Conservation (phyloP, 169 alveolate genomes). For the Plasmodium yoelii region DNA sequence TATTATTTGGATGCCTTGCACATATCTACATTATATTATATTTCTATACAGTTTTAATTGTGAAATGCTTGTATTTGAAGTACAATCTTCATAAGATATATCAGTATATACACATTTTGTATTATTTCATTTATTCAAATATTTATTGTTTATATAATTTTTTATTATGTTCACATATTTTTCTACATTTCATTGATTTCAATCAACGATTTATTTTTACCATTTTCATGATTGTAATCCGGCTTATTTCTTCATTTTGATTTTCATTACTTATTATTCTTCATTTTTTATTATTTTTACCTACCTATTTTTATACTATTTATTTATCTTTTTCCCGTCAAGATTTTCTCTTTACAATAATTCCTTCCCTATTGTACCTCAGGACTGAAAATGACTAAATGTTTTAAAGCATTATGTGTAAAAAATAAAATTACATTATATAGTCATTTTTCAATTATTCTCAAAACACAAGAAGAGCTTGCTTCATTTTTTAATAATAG, state of each 20-base stretch:
- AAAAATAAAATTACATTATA: slow-evolving; percentile 3
- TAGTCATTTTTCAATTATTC: neutral
- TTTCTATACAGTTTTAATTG: no score
- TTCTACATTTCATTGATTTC: no score
- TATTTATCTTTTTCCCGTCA: neutral
- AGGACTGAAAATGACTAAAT: slow-evolving; percentile 18
- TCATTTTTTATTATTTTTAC: neutral
- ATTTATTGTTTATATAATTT: no score
- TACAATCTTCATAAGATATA: no score
- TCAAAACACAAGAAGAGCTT: no score
- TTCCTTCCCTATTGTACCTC: neutral
- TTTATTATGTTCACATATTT: no score
- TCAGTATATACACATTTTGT: no score
- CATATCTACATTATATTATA: no score
- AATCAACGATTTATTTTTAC: neutral
- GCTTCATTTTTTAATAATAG: no score
- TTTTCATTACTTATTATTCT: neutral
- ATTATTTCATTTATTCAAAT: no score
- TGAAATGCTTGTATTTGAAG: no score
- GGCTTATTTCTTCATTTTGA: neutral
- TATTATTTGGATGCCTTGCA: no score
- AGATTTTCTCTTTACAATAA: neutral
- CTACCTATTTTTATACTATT: neutral
- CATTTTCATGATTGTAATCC: neutral
- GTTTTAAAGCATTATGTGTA: slow-evolving; percentile 7